Base-by-base conservation (phyloP, 108 stramenopile genomes). In the Conticribra guillardii region DNA sequence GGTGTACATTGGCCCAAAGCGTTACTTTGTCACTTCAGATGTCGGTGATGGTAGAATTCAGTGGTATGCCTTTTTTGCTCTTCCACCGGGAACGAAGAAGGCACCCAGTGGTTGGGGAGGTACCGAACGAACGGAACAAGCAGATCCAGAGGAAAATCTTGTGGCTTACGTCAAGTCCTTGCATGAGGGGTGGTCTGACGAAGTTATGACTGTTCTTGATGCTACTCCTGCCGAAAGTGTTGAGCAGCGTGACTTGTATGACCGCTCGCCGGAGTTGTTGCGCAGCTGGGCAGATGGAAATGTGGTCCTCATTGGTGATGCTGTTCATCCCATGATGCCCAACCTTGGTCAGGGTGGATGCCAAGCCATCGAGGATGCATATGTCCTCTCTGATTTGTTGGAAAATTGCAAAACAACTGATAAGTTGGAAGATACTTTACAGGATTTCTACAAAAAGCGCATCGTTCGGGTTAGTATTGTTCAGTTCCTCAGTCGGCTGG, bases 21-120 rank as follows among this genome's bases (percentile, higher is more conserved):
- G 95, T 57, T 98, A 98, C 81, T 98, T 98, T 66, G 98, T 98
- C n/a, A 97, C 96, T 14, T 85, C 83, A 14, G 98, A 98, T 86
- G 96, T 98, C 14, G 98, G 98, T 7, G 85, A 89, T 56, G 98
- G 98, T 0, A 91, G 98, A 37, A 84, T 98, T 70, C 98, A 98
- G 83, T 98, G 98, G 98, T 98, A 98, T 69, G 95, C 98, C 33
- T 97, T 98, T 80, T 91, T 97, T 67, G 96, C 95, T n/a, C 80
- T 96, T n/a, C 96, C 98, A 24, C 95, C 98, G 16, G 96, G 96
- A 46, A 84, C 91, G 66, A 97, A 97, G 77, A 89, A 86, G 67
- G 95, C 92, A 49, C 90, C 90, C 17, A 86, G 83, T 50, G 90
- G 90, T 26, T 93, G 92, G 92, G 95, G 89, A 44, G 94, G 91